Base-by-base conservation (phyloP, 495 filamentous ascomycete genomes). In the Hyaloscypha finlandica region DNA sequence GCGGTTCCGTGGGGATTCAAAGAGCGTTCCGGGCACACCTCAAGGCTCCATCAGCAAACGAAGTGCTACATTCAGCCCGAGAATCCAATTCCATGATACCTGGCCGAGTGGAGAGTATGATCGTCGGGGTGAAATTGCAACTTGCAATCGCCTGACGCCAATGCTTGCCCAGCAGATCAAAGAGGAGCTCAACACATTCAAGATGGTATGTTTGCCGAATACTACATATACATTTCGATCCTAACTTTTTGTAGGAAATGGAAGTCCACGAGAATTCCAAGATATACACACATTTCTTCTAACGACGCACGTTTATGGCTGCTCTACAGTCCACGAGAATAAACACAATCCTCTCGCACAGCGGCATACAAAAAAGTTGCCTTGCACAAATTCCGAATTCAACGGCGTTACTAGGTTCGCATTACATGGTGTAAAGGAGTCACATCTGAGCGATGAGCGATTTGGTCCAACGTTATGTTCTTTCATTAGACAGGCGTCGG, bases 231-330 rank as follows among this genome's bases (percentile, higher is more conserved):
- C 16, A 42, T 31, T 16, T 4, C 8, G 33, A 32, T 84, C 63
- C 72, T 75, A 74, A 73, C 59, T 6, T 29, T 37, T 16, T n/a
- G 25, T 69, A 99, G 96, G 95, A 99, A 80, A 99, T 99, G 95
- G 95, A 98, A 83, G 95, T 99, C 75, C 95, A 99, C 76, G 93
- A 97, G 80, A 90, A 90, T 76, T 98, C 96, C 63, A 98, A 98
- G 79, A 91, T 97, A 71, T 97, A 98, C 84, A 99, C 95, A 72
- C 95, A 99, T 85, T 99, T 98, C 86, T 97, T 99, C 82, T 99
- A 78, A 85, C 64, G 71, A 59, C 62, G 51, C 51, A 73, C 65
- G 68, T 69, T 65, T 67, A 68, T 66, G 71, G 62, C 68, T 66
- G 64, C n/a, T 45, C 29, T 48, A 42, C 57, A 61, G 66, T 56